Evolutionary conservation across 2,329 filamentous ascomycete genomes (phyloP), one percentile per base, ranked within the genome.

Genomic region (Tolypocladium tundrense): DNA sequence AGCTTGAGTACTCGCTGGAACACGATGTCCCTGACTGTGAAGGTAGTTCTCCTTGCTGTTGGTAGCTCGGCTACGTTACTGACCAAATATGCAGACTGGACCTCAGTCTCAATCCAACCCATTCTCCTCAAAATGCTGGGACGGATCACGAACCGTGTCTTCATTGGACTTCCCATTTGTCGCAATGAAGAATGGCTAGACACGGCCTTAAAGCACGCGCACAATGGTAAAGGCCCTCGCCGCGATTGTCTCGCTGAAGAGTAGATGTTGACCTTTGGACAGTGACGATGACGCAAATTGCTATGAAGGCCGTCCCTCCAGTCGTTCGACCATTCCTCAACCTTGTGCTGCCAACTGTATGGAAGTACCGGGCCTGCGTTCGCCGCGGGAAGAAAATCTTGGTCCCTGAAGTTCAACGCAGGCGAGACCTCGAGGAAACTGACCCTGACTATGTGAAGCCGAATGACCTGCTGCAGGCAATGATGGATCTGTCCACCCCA

Each of bases 211-310:
- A 19, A 53, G 16, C 58, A 57, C 14, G 53, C 58, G 9, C 53
- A 61, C 51, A 59, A 59, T 33, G 50, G 60, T 61, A 24, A 24
- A 48, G 37, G 21, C 0, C 7, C 24, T 48, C 13, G 24, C 13
- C 6, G 13, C 16, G 24, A 16, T 9, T 16, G 3, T n/a, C 43
- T 50, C 14, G 8, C 7, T 9, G 45, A 31, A 19, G 27, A 33
- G 16, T 31, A 33, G 27, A 19, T 0, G 27, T n/a, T 59, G 27
- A 53, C 21, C 16, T 41, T 41, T 13, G 19, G 3, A 4, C 37
- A 61, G 60, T 61, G 9, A 59, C 58, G 11, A 57, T 61, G 37
- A 61, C 55, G 10, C 58, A 61, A 37, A 59, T 61, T 39, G 51
- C 50, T 19, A 59, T 61, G 54, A 57, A 56, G 16, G 43, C 54